Evolutionary conservation across 2,329 filamentous ascomycete genomes (phyloP), one percentile per base, ranked within the genome.

Genomic region (Metarhizium album): DNA sequence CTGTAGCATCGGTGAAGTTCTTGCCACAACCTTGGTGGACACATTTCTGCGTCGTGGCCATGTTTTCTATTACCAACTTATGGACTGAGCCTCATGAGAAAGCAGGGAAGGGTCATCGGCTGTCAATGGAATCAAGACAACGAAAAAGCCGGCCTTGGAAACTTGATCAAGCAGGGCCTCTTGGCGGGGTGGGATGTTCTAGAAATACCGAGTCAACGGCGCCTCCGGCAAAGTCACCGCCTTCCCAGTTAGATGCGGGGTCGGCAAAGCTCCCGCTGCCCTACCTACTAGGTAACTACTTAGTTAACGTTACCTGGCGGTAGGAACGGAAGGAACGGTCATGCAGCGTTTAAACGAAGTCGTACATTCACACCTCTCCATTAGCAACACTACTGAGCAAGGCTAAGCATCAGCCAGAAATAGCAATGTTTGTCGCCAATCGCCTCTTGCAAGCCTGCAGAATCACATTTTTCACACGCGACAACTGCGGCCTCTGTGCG

Each of bases 1-100:
- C 91, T 42, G 88, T 81, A 9, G 83, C 71, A 67, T 96, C 86
- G 46, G 83, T 83, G 69, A 89, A 97, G 57, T 75, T 70, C 76
- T 96, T 97, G 62, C 86, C 89, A 70, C 93, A 98, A 67, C 90
- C 90, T 70, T 95, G 90, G 74, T 96, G 93, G 52, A 96, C 89
- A 69, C 93, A 98, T 74, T 95, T 97, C 62, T 83, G 79, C 52
- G 84, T 75, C 83, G 87, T 87, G 54, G 51, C 56, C 57, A 35
- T 51, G 53, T 42, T 49, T 52, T 14, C 4, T 31, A 45, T 40
- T 24, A 20, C 31, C n/a, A 4, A 22, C 29, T 6, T 9, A 27
- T 4, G 2, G 45, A 46, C n/a, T 16, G 11, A 9, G 5, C 20
- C 27, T 33, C n/a, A 11, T 46, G 16, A 11, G 18, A 2, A 18